Evolutionary conservation across 257 asterid species (phyloP).

Genomic region (Scutellaria barbata): DNA sequence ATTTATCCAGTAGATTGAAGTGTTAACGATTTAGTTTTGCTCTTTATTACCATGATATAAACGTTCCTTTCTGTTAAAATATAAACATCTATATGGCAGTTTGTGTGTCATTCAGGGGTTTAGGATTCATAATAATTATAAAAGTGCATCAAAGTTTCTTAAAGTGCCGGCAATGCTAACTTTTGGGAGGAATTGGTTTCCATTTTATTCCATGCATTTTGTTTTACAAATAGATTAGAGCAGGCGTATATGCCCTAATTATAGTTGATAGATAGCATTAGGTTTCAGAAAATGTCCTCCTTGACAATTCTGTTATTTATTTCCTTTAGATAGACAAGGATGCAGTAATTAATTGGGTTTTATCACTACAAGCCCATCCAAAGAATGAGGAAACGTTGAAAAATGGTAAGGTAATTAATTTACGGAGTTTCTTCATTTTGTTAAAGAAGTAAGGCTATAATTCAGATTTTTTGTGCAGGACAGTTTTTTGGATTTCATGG

Average conservation of each 20-base stretch:
- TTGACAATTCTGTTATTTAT: slow-evolving; percentile 27
- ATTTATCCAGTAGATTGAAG: background rate
- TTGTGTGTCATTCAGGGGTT: slow-evolving; percentile 1
- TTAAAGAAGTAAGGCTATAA: slow-evolving; percentile 28
- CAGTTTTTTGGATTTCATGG: slow-evolving; percentile 97
- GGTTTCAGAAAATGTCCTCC: background rate
- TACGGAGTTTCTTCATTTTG: background rate
- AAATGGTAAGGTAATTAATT: slow-evolving; percentile 58
- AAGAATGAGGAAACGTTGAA: slow-evolving; percentile 48
- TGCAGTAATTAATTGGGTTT: slow-evolving; percentile 77
- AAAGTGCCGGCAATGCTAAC: background rate
- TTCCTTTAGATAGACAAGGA: slow-evolving; percentile 70
- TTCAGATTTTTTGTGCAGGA: slow-evolving; percentile 52
- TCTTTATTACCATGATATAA: background rate
- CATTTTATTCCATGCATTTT: background rate
- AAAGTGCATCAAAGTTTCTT: background rate
- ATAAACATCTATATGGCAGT: background rate
- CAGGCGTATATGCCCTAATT: slow-evolving; percentile 5
- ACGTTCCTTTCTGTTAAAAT: too few relatives aligned
- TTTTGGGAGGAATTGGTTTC: background rate
- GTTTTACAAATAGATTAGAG: background rate
- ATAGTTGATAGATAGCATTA: background rate
- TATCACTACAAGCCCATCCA: slow-evolving; percentile 85
- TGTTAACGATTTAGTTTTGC: background rate
- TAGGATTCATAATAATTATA: background rate